These are phyloP conservation scores for Closterium sp. DNA, from an alignment of 139 green algal genomes.

Conservation along the genomic window DNA sequence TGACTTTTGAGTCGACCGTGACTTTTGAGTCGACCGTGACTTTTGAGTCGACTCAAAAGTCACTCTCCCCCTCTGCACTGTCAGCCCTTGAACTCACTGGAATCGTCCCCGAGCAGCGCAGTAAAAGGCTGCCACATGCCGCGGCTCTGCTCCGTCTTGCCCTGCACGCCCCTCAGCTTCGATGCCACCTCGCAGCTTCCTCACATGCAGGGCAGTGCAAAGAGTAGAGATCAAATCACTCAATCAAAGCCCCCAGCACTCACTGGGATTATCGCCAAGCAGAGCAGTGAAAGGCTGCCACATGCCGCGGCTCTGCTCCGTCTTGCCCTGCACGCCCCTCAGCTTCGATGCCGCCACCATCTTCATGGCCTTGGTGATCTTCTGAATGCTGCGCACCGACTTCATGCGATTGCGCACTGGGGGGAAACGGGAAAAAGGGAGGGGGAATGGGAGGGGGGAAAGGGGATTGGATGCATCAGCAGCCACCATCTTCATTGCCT, in stretches of 20 bases:
- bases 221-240: background rate
- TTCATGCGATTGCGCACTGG: conserved; percentile 93
- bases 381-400: conserved; percentile 96
- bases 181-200: conserved; percentile 61
- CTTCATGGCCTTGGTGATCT: conserved; percentile 99
- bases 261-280: conserved; percentile 90
- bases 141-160: conserved; percentile 65
- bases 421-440: too few species aligned
- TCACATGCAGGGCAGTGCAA: background rate
- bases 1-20: too few species aligned
- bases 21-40: too few species aligned
- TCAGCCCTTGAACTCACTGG: conserved; percentile 71
- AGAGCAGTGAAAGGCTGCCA: conserved; percentile 80
- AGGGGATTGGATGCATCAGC: background rate
- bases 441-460: background rate
- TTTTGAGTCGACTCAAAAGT: too few species aligned
- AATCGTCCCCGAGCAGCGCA: conserved; percentile 86
- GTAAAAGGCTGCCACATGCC: conserved; percentile 82
- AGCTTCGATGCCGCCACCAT: conserved; percentile 99
- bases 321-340: conserved; percentile 74
- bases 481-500: conserved; percentile 99
- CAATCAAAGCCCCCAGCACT: background rate
- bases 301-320: conserved; percentile 77
- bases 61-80: too few species aligned
- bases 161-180: too few species aligned